Conservation (phyloP, 176 grass and related monocot species). For the Carex scoparia region DNA sequence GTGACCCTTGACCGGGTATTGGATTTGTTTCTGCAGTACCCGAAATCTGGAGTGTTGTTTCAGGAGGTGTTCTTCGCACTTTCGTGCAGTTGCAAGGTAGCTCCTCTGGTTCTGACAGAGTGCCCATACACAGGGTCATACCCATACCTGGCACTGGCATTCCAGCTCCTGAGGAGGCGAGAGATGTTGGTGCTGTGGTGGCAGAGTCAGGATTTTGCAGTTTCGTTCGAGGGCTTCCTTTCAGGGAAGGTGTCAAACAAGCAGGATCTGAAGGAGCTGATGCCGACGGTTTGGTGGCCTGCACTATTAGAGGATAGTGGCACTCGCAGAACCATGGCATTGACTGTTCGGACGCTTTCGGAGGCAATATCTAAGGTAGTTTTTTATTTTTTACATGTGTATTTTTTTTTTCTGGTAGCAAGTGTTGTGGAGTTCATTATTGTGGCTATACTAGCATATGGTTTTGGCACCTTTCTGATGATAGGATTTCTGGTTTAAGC, state of each 20-base stretch:
- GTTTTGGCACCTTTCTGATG: neutral
- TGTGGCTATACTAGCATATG: neutral
- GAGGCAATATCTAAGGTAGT: slow-evolving; percentile 64
- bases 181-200: slow-evolving; percentile 73
- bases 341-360: slow-evolving; percentile 58
- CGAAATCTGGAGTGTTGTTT: slow-evolving; percentile 42
- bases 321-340: slow-evolving; percentile 49
- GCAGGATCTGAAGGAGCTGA: slow-evolving; percentile 64
- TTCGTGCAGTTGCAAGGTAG: slow-evolving; percentile 73
- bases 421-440: neutral
- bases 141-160: slow-evolving; percentile 56
- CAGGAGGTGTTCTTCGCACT: slow-evolving; percentile 63
- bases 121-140: slow-evolving; percentile 77
- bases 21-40: slow-evolving; percentile 59
- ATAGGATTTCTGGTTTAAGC: neutral
- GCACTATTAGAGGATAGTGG: slow-evolving; percentile 61
- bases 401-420: neutral
- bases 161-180: slow-evolving; percentile 59
- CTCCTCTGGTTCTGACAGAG: slow-evolving; percentile 67
- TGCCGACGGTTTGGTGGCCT: slow-evolving; percentile 92
- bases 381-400: slow-evolving; percentile 1
- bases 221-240: slow-evolving; percentile 77
- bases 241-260: slow-evolving; percentile 72
- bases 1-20: slow-evolving; percentile 58
- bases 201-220: slow-evolving; percentile 52